Evolutionary conservation across 2,329 filamentous ascomycete genomes (phyloP), one percentile per base, ranked within the genome.

Genomic region (Diaporthe longicolla): DNA sequence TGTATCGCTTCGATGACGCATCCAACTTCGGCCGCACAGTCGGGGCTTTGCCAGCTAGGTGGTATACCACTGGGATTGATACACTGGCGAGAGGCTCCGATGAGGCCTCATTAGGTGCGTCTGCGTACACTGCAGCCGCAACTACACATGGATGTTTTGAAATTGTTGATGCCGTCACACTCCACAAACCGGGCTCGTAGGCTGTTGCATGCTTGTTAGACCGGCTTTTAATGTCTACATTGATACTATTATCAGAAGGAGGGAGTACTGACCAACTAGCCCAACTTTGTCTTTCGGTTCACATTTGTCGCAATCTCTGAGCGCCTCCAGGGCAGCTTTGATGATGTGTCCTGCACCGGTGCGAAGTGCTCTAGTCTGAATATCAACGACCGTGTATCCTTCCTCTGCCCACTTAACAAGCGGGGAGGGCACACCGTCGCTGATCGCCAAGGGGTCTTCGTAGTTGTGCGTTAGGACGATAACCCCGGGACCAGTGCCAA

Each of bases 401-500:
- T 76, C 74, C 55, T 76, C 74, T 11, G 74, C 74, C 74, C 74
- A 76, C 57, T 74, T 76, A 15, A 74, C n/a, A n/a, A 74, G 35
- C 0, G 48, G 72, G 4, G 69, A 72, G 5, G 74, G 74, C n/a
- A 76, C 69, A 5, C 72, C 75, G 17, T 71, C 35, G 10, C 52
- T 54, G 43, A 75, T 73, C 9, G 65, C 58, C 15, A 74, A 50
- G 37, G 73, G 29, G 57, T 74, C 73, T 73, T 78, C 58, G 26
- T 55, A 29, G 45, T 45, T 69, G 10, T 74, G 65, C 13, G 78
- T 76, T 32, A 78, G 68, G 43, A 80, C 61, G 65, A 81, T 76
- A 13, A 80, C 69, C n/a, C 78, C 78, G 0, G 79, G 79, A 3
- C 79, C 79, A 13, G 24, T 76, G 32, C 79, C 79, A n/a, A 78